Evolutionary conservation across 2,329 filamentous ascomycete species (phyloP).

Genomic region (Pseudopyricularia javanii): DNA sequence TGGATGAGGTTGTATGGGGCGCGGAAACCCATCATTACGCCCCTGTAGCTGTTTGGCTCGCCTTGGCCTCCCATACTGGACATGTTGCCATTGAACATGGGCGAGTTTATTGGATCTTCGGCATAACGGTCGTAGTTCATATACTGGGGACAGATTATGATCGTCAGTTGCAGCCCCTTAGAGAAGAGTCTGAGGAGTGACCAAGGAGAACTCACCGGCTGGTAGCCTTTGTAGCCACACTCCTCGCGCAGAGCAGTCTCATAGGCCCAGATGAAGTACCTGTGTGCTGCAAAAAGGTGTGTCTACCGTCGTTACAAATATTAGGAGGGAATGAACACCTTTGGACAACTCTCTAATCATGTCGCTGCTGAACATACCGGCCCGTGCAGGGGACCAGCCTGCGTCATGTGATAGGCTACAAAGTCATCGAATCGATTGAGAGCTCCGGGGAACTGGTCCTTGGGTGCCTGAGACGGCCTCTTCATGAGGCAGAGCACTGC

Average conservation of each 20-base stretch:
- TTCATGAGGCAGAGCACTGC: slow-evolving; percentile 16
- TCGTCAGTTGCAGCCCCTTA: too few relatives aligned
- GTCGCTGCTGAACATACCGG: too few relatives aligned
- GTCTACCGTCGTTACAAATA: too few relatives aligned
- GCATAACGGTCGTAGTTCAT: slow-evolving; percentile 24
- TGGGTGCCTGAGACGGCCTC: slow-evolving; percentile 8
- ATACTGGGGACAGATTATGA: too few relatives aligned
- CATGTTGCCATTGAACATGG: slow-evolving; percentile 28
- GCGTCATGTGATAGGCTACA: slow-evolving; percentile 19
- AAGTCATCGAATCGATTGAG: slow-evolving; percentile 18
- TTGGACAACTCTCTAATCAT: too few relatives aligned
- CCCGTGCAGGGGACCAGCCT: slow-evolving; percentile 16
- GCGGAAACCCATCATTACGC: slow-evolving; percentile 4
- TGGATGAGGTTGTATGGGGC: slow-evolving; percentile 11
- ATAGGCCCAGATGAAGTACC: slow-evolving; percentile 16
- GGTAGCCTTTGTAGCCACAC: slow-evolving; percentile 21
- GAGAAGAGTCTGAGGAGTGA: too few relatives aligned
- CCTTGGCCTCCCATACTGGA: slow-evolving; percentile 21
- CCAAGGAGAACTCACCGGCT: too few relatives aligned
- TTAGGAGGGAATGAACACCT: too few relatives aligned
- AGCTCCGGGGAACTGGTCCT: slow-evolving; percentile 12
- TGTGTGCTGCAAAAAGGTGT: slow-evolving; percentile 12
- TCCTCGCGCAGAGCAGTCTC: slow-evolving; percentile 21
- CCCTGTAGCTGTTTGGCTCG: slow-evolving; percentile 14
- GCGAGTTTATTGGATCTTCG: slow-evolving; percentile 17